These are phyloP conservation scores for Eutypella sp. DNA, from an alignment of 2,329 filamentous ascomycete species.

Conservation along the genomic window DNA sequence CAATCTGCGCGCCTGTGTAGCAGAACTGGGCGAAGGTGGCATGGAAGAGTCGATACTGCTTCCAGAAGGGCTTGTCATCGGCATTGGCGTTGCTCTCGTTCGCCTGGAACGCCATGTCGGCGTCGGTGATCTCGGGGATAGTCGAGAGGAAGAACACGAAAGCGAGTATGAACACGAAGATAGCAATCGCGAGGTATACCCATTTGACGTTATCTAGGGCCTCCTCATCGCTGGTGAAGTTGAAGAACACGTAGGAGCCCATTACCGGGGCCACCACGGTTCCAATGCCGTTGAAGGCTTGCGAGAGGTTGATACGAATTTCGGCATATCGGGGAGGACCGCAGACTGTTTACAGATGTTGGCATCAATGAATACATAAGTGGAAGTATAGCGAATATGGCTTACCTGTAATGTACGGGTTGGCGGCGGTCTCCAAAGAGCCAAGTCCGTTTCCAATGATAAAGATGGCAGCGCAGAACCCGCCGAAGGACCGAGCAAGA, in stretches of 20 bases:
- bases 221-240: constrained; percentile 47
- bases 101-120: constrained; percentile 59
- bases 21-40: constrained; percentile 73
- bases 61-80: constrained; percentile 57
- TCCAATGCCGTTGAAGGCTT: constrained; percentile 73
- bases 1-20: constrained; percentile 69
- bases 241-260: constrained; percentile 70
- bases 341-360: constrained; percentile 36
- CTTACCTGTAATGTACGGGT: constrained; percentile 63
- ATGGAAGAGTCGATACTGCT: constrained; percentile 72
- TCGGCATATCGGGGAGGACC: constrained; percentile 65
- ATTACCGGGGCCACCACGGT: constrained; percentile 69
- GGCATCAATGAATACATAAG: not conserved
- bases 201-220: constrained; percentile 67
- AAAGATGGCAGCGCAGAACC: constrained; percentile 69
- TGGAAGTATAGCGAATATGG: not conserved
- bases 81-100: constrained; percentile 46
- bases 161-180: constrained; percentile 64
- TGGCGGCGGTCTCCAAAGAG: constrained; percentile 72
- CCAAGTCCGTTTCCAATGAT: constrained; percentile 69
- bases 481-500: constrained; percentile 61
- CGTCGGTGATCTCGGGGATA: constrained; percentile 68
- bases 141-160: constrained; percentile 61
- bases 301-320: constrained; percentile 69
- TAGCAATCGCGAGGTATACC: constrained; percentile 69